Conservation (phyloP, 176 grass and related monocot species). For the Oropetium thomaeum region DNA sequence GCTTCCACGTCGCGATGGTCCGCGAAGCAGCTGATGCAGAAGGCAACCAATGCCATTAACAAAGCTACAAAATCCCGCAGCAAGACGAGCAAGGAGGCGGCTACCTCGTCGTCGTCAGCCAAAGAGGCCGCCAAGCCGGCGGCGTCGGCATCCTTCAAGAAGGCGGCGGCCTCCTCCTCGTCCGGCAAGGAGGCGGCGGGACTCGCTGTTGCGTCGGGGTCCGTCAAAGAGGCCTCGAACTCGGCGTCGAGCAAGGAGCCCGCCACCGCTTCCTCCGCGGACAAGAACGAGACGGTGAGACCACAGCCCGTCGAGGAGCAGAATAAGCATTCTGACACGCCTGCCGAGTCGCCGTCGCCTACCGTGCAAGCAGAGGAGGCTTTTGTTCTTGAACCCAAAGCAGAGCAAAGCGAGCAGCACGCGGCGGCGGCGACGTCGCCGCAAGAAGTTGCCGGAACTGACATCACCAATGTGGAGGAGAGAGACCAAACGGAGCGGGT, state of each 20-base stretch:
- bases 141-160: too few species aligned
- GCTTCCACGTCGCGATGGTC: conserved; percentile 38
- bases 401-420: neutral
- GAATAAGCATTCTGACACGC: neutral
- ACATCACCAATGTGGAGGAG: neutral
- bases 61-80: conserved; percentile 22
- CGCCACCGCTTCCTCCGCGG: neutral
- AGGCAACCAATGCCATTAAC: conserved; percentile 43
- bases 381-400: conserved; percentile 14
- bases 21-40: conserved; percentile 49
- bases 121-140: neutral
- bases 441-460: neutral
- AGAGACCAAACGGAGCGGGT: neutral
- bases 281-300: conserved; percentile 11
- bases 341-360: conserved; percentile 5
- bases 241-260: neutral
- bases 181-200: neutral
- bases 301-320: neutral
- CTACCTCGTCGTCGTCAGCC: neutral
- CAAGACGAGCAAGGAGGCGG: conserved; percentile 29
- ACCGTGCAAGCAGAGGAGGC: conserved; percentile 21
- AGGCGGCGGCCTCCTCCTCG: neutral
- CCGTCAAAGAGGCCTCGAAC: neutral
- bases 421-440: conserved; percentile 1
- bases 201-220: neutral